Conservation (phyloP, 495 filamentous ascomycete species). For the Podospora conica region DNA sequence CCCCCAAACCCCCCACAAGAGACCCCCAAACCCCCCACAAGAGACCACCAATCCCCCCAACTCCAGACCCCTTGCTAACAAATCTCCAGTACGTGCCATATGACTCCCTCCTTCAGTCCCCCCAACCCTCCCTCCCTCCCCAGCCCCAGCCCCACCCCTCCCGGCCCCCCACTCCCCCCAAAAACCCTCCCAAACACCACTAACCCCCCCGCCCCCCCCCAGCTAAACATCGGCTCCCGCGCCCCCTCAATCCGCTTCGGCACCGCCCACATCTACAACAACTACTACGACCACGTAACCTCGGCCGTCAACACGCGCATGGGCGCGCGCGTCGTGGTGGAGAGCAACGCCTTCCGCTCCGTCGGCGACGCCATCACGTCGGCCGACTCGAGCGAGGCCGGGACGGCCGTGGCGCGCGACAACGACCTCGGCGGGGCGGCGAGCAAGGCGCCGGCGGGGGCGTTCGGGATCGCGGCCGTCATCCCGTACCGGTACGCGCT, state of each 20-base stretch:
- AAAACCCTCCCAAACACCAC: too few species aligned
- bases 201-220: too few species aligned
- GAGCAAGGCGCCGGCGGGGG: constrained; percentile 45
- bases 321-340: constrained; percentile 57
- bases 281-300: constrained; percentile 36
- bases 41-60: too few species aligned
- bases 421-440: constrained; percentile 49
- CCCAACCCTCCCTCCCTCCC: too few species aligned
- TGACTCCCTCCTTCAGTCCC: too few species aligned
- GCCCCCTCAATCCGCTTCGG: constrained; percentile 58
- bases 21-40: too few species aligned
- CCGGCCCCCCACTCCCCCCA: too few species aligned
- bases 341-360: constrained; percentile 53
- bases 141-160: too few species aligned
- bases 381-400: constrained; percentile 49
- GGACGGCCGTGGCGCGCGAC: constrained; percentile 40
- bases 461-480: constrained; percentile 27
- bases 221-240: constrained; percentile 58
- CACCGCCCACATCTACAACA: constrained; percentile 48
- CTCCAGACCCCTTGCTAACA: too few species aligned
- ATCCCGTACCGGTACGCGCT: constrained; percentile 49
- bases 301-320: constrained; percentile 61
- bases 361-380: constrained; percentile 45
- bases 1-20: too few species aligned
- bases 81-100: too few species aligned